Percentiles rank a stretch among this genome's conserved stretches.
phyloP scores from a whole-genome alignment of 2,329 filamentous ascomycete species.

The Drechslerella stenobrocha region DNA sequence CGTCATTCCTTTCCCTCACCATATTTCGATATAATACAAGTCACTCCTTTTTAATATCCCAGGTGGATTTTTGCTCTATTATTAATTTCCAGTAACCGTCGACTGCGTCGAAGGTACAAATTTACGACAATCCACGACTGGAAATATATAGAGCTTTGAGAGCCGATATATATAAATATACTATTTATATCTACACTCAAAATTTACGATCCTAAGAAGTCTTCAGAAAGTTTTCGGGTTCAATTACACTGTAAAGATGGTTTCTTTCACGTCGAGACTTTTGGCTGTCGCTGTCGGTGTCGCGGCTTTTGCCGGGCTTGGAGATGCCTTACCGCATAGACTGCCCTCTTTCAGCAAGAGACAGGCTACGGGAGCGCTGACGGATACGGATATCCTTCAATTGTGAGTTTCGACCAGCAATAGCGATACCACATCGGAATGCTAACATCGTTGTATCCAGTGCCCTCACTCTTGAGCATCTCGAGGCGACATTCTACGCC shows the following conservation, averaged over 20 bases:
- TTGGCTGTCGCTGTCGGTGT: conserved; percentile 36
- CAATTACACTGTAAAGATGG: conserved; percentile 31
- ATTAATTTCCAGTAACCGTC: conserved; percentile 30
- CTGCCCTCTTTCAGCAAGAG: conserved; percentile 44
- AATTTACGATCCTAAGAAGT: conserved; percentile 11
- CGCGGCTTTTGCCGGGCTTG: conserved; percentile 34
- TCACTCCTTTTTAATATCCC: conserved; percentile 49
- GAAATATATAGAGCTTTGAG: conserved; percentile 34
- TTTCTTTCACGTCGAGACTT: conserved; percentile 45
- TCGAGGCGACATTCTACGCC: conserved; percentile 73
- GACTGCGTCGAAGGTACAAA: conserved; percentile 39
- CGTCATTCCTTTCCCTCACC: conserved; percentile 31
- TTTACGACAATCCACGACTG: conserved; percentile 6
- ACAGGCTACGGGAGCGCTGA: conserved; percentile 55
- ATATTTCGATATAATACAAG: conserved; percentile 8
- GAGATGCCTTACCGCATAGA: conserved; percentile 31
- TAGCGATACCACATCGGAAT: conserved; percentile 6
- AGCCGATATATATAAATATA: conserved; percentile 31
- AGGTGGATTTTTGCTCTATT: conserved; percentile 49
- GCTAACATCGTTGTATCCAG: conserved; percentile 56
- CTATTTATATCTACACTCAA: conserved; percentile 7
- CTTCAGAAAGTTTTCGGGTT: background rate
- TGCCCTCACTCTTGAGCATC: conserved; percentile 73
- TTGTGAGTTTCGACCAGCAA: conserved; percentile 58
- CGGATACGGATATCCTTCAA: conserved; percentile 61